Conservation (phyloP, 176 grass and related monocot genomes). For the Oryza meridionalis region DNA sequence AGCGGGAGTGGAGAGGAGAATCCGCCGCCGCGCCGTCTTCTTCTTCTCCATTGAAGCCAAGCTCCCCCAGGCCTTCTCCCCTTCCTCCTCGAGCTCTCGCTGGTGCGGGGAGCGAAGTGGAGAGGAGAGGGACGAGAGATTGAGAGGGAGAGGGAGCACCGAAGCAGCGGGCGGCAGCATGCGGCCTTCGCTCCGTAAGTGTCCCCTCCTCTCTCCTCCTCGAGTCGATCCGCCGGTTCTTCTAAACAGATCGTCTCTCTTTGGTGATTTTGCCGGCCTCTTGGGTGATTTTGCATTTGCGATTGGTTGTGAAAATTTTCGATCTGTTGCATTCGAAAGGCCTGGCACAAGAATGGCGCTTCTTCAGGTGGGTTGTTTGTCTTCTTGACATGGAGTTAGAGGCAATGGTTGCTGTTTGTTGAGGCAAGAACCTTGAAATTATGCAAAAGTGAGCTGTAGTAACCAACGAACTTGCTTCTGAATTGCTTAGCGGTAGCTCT, state of each 20-base stretch:
- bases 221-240: not conserved
- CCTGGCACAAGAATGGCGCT: not conserved
- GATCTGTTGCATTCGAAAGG: not conserved
- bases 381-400: not conserved
- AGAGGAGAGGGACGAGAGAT: not conserved
- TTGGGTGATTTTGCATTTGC: not conserved
- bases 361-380: not conserved
- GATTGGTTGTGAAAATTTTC: not conserved
- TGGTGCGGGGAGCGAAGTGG: not conserved
- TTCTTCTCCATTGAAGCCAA: constrained; percentile 30
- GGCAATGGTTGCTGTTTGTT: not conserved
- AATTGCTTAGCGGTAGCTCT: not conserved
- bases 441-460: not conserved
- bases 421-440: not conserved
- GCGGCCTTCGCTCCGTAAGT: constrained; percentile 42
- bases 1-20: constrained; percentile 13
- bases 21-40: constrained; percentile 5
- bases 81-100: not conserved
- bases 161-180: constrained; percentile 32
- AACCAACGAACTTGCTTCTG: not conserved
- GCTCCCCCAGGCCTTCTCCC: not conserved
- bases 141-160: not conserved
- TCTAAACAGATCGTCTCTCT: not conserved
- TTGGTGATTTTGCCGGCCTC: too few relatives aligned
- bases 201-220: not conserved